Evolutionary conservation across 2,329 filamentous ascomycete species (phyloP).

Genomic region (Fonsecaea nubica): DNA sequence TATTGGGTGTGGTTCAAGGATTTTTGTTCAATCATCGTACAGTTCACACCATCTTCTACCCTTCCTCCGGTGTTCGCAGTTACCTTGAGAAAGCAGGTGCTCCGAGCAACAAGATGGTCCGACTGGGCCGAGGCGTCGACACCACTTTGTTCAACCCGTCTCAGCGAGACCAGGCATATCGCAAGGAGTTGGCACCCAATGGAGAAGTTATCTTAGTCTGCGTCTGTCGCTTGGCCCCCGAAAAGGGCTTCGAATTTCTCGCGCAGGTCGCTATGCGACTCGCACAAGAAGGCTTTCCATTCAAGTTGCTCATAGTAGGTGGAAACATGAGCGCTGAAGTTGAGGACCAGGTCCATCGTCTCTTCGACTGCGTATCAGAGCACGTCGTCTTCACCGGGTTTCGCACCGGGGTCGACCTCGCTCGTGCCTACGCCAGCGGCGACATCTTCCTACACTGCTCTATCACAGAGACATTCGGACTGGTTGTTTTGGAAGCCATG

Average conservation of each 20-base stretch:
- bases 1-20: conserved; percentile 69
- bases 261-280: conserved; percentile 62
- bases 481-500: conserved; percentile 75
- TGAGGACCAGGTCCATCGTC: conserved; percentile 65
- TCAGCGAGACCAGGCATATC: conserved; percentile 59
- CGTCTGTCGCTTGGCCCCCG: conserved; percentile 70
- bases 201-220: conserved; percentile 70
- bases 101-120: conserved; percentile 62
- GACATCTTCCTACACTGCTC: conserved; percentile 76
- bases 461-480: conserved; percentile 73
- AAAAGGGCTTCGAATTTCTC: conserved; percentile 74
- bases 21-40: conserved; percentile 68
- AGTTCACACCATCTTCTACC: conserved; percentile 72
- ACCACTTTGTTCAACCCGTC: conserved; percentile 66
- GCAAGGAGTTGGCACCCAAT: conserved; percentile 63
- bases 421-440: conserved; percentile 70
- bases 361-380: conserved; percentile 63
- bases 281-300: conserved; percentile 60
- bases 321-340: conserved; percentile 70
- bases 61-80: conserved; percentile 66
- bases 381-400: conserved; percentile 72
- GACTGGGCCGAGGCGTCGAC: conserved; percentile 70
- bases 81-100: conserved; percentile 67
- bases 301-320: conserved; percentile 71
- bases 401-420: conserved; percentile 65